Evolutionary conservation across 164 flowering plant genomes (phyloP).

Genomic region (Liquidambar formosana): DNA sequence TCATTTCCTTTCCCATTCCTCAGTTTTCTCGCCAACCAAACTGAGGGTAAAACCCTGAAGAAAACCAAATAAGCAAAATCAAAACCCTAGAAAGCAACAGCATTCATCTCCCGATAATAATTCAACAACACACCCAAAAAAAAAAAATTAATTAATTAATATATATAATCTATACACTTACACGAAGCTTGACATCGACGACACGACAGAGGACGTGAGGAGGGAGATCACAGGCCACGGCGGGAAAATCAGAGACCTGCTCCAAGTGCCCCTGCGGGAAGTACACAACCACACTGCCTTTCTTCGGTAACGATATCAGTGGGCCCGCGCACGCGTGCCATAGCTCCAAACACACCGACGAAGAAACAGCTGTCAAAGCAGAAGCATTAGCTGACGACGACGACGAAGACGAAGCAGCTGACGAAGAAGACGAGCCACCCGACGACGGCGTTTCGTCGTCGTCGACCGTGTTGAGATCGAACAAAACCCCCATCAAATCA

Average conservation of each 20-base stretch:
- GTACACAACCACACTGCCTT: slow-evolving; percentile 79
- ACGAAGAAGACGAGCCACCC: slow-evolving; percentile 24
- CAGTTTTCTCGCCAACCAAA: no score
- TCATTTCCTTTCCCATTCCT: no score
- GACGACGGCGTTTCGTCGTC: slow-evolving; percentile 50
- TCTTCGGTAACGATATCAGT: slow-evolving; percentile 76
- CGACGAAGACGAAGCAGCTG: slow-evolving; percentile 36
- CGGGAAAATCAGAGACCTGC: slow-evolving; percentile 40
- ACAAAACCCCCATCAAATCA: slow-evolving; percentile 46
- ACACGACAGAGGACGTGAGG: slow-evolving; percentile 93
- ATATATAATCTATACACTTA: slow-evolving; percentile 24
- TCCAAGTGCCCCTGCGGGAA: slow-evolving; percentile 95
- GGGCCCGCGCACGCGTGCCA: slow-evolving; percentile 99
- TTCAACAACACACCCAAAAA: no score
- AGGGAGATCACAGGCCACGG: slow-evolving; percentile 48
- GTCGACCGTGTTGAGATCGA: slow-evolving; percentile 70
- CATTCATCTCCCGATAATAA: no score
- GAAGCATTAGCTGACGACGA: slow-evolving; percentile 21
- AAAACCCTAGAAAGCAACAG: not conserved
- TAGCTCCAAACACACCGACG: slow-evolving; percentile 82
- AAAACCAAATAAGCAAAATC: no score
- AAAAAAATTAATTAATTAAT: no score
- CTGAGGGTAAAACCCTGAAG: no score
- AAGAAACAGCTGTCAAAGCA: slow-evolving; percentile 19
- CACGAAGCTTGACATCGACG: slow-evolving; percentile 83